A percentile compares a stretch with the other conserved stretches of the same genome.
These are phyloP conservation scores for Thalassia testudinum DNA, from an alignment of 116 monocot species.

Conservation along the genomic window DNA sequence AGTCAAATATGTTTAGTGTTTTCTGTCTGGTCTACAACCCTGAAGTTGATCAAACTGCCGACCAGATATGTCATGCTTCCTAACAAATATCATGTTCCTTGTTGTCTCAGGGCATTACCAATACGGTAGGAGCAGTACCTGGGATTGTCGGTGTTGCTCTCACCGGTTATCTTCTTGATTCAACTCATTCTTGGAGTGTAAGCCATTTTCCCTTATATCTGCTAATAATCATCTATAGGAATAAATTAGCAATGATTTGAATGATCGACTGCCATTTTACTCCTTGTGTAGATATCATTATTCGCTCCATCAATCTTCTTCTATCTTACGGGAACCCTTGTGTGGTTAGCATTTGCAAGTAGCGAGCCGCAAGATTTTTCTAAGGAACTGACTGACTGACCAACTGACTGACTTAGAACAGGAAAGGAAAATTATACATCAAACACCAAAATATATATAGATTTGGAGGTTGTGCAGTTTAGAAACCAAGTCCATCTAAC, in stretches of 20 bases:
- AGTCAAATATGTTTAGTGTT: too few relatives aligned
- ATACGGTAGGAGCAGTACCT: conserved; percentile 85
- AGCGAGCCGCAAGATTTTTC: conserved; percentile 79
- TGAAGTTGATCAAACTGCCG: too few relatives aligned
- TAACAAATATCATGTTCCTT: neutral
- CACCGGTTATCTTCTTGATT: conserved; percentile 87
- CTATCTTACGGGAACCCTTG: conserved; percentile 76
- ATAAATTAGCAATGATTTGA: too few relatives aligned
- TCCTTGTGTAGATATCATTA: conserved; percentile 50
- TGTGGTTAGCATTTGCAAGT: conserved; percentile 80
- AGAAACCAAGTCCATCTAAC: too few relatives aligned
- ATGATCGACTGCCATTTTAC: too few relatives aligned
- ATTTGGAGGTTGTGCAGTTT: too few relatives aligned
- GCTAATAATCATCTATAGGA: too few relatives aligned
- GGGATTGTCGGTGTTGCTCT: conserved; percentile 88
- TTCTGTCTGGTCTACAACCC: too few relatives aligned
- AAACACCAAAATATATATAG: too few relatives aligned
- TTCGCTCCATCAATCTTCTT: conserved; percentile 94
- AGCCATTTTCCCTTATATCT: conserved; percentile 11
- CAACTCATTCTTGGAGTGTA: conserved; percentile 98
- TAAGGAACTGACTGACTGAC: conserved; percentile 13
- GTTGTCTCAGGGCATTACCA: conserved; percentile 71
- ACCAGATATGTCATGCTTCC: too few relatives aligned
- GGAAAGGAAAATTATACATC: too few relatives aligned
- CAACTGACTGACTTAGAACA: too few relatives aligned